Evolutionary conservation across 805 yeast species (phyloP).

Genomic region (Tetrapisispora pingtungensis): DNA sequence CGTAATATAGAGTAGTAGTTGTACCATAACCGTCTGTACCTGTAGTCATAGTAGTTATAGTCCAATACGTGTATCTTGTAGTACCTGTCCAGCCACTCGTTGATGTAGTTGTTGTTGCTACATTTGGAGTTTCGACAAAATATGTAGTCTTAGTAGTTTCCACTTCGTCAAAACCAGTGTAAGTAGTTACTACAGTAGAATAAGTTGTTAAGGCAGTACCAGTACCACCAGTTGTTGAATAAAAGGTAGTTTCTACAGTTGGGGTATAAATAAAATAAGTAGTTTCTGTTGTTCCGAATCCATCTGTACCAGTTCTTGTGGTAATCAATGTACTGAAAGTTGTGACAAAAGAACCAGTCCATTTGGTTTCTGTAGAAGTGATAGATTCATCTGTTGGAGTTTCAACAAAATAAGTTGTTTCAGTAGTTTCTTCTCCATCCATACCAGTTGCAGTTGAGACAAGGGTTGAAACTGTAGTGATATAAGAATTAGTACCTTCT

Average conservation of each 20-base stretch:
- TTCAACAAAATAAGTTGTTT: conserved; percentile 2
- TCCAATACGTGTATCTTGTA: not conserved
- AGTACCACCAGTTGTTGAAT: not conserved
- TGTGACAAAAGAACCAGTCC: not conserved
- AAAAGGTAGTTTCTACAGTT: not conserved
- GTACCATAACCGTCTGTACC: conserved; percentile 4
- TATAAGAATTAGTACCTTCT: not conserved
- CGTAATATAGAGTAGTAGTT: conserved; percentile 1
- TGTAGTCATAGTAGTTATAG: not conserved
- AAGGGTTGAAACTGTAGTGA: not conserved
- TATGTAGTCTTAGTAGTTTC: conserved; percentile 1
- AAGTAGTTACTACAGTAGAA: not conserved
- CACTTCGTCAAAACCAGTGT: conserved; percentile 3
- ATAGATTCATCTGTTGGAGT: conserved; percentile 1
- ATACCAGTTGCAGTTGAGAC: not conserved
- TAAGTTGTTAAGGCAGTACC: not conserved
- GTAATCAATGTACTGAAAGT: conserved; percentile 1
- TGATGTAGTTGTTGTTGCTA: not conserved
- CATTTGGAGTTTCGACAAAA: not conserved
- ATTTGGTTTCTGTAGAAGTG: not conserved
- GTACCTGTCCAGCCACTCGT: not conserved
- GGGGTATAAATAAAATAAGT: conserved; percentile 1
- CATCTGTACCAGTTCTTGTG: conserved; percentile 4
- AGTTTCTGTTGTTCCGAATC: conserved; percentile 4
- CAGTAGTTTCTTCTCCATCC: conserved; percentile 1